Conservation (phyloP, 2,329 filamentous ascomycete genomes). For the Venturia oleaginea region DNA sequence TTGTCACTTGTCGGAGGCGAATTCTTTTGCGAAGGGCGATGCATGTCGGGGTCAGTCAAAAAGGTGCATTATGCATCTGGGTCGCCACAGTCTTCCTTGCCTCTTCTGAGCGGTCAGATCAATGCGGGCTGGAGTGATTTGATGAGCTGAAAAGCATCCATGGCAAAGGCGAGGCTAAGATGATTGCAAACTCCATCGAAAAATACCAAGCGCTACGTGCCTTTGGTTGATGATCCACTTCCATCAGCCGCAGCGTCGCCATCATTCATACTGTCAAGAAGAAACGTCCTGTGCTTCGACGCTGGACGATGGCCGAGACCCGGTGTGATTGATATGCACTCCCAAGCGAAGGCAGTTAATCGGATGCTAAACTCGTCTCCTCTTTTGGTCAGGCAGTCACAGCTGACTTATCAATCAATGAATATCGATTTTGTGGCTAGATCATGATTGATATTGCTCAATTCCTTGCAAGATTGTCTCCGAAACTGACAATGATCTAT, state of each 20-base stretch:
- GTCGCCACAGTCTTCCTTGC: neutral
- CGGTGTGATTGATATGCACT: neutral
- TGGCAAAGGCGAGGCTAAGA: neutral
- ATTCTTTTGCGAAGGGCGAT: neutral
- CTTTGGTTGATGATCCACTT: neutral
- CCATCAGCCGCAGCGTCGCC: neutral
- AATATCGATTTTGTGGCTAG: neutral
- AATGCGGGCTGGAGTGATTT: neutral
- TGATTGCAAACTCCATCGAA: neutral
- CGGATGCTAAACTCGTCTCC: neutral
- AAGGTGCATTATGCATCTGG: neutral
- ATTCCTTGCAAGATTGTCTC: neutral
- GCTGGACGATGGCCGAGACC: slow-evolving; percentile 1
- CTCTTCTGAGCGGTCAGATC: neutral
- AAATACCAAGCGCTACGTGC: neutral
- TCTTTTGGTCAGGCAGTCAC: neutral
- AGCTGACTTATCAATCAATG: neutral
- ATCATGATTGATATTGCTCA: neutral
- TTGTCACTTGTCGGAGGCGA: slow-evolving; percentile 6
- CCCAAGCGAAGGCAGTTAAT: neutral
- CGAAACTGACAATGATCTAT: neutral
- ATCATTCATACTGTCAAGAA: neutral
- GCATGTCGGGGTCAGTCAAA: neutral
- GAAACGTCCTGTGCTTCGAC: neutral
- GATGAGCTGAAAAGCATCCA: neutral